These are phyloP conservation scores for Starmerella asiatica DNA, from an alignment of 805 yeast genomes.

Conservation along the genomic window DNA sequence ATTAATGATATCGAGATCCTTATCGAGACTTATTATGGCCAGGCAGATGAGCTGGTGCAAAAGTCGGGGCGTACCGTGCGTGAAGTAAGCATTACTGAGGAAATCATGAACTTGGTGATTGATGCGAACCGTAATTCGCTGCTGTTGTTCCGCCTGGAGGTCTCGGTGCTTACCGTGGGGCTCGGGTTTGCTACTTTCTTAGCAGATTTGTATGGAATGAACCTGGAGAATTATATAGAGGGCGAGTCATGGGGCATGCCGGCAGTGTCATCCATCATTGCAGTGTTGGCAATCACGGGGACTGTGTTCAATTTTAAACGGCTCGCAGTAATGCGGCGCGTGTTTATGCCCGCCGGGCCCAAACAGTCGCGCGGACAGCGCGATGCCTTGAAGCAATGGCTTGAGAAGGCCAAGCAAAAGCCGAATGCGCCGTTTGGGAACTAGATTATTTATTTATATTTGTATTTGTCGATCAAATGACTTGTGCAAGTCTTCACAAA, in stretches of 20 bases:
- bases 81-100: slow-evolving; percentile 83
- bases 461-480: no score
- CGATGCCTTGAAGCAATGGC: slow-evolving; percentile 14
- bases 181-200: slow-evolving; percentile 70
- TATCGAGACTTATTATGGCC: slow-evolving; percentile 77
- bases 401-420: slow-evolving; percentile 6
- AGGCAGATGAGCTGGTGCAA: slow-evolving; percentile 86
- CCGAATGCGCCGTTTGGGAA: not conserved
- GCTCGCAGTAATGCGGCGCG: slow-evolving; percentile 50
- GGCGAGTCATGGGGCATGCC: slow-evolving; percentile 60
- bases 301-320: slow-evolving; percentile 43
- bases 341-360: slow-evolving; percentile 40
- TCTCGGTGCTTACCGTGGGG: slow-evolving; percentile 73
- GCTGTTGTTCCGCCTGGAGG: slow-evolving; percentile 72
- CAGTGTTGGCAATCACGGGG: slow-evolving; percentile 34
- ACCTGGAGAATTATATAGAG: slow-evolving; percentile 81
- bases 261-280: slow-evolving; percentile 33
- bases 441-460: not conserved
- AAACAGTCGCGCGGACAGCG: slow-evolving; percentile 2
- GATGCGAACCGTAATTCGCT: slow-evolving; percentile 85
- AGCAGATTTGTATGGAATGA: slow-evolving; percentile 93
- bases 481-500: no score
- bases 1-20: slow-evolving; percentile 63
- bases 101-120: slow-evolving; percentile 76
- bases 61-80: slow-evolving; percentile 70